Percentiles rank a stretch among this genome's conserved stretches.
Evolutionary conservation across 2,329 filamentous ascomycete species (phyloP).

Genomic region (Aspergillus fructus): DNA sequence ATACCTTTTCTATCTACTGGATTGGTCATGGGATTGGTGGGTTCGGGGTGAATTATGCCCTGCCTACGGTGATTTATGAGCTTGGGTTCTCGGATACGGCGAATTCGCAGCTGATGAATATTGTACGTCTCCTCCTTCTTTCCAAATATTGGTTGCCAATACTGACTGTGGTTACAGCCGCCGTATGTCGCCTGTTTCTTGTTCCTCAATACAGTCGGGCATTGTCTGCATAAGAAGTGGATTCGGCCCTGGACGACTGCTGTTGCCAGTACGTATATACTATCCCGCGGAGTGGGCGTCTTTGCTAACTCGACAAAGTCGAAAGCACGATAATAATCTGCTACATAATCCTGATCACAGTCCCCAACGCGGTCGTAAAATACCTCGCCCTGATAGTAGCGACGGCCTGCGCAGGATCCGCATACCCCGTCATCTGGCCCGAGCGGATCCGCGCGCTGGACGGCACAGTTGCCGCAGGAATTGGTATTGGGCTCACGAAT

Average conservation of each 20-base stretch:
- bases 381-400: conserved; percentile 40
- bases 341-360: conserved; percentile 41
- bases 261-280: conserved; percentile 32
- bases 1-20: conserved; percentile 42
- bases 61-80: conserved; percentile 47
- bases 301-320: conserved; percentile 16
- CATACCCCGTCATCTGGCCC: conserved; percentile 47
- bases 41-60: conserved; percentile 41
- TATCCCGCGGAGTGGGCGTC: too few species aligned
- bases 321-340: conserved; percentile 40
- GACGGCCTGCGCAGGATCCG: conserved; percentile 38
- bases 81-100: conserved; percentile 45
- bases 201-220: conserved; percentile 37
- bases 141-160: not conserved
- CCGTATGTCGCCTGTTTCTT: conserved; percentile 40
- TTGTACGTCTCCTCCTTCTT: conserved; percentile 21
- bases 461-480: conserved; percentile 41
- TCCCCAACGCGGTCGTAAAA: conserved; percentile 34
- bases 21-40: conserved; percentile 46
- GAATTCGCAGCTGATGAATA: conserved; percentile 47
- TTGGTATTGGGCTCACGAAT: conserved; percentile 46
- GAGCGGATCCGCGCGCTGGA: conserved; percentile 44
- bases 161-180: conserved; percentile 21
- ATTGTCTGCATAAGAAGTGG: conserved; percentile 35
- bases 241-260: conserved; percentile 41